phyloP scores from a whole-genome alignment of 2,329 filamentous ascomycete species.

The Colletotrichum ledebouriae region DNA sequence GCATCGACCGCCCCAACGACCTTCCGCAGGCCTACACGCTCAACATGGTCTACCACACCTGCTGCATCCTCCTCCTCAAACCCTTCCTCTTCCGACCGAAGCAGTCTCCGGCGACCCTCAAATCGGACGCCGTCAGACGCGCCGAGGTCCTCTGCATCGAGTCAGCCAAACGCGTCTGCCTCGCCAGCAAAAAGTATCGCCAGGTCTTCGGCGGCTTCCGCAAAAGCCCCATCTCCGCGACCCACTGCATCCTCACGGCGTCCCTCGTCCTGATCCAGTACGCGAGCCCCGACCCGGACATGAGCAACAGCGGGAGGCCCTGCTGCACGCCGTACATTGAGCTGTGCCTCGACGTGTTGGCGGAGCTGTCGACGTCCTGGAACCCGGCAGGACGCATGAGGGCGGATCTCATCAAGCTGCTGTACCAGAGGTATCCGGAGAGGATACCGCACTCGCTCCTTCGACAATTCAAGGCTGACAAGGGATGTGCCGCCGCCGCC shows the following conservation, averaged over 20 bases:
- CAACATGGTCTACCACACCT: constrained; percentile 53
- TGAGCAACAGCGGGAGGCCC: constrained; percentile 28
- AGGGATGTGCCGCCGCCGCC: background rate
- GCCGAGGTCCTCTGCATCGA: constrained; percentile 42
- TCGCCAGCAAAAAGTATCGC: constrained; percentile 50
- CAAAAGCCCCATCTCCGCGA: constrained; percentile 51
- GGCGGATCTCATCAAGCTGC: constrained; percentile 29
- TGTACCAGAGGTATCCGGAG: constrained; percentile 38
- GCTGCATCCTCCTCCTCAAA: constrained; percentile 50
- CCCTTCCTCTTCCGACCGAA: constrained; percentile 44
- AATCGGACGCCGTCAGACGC: constrained; percentile 16
- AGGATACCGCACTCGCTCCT: constrained; percentile 35
- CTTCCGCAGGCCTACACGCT: constrained; percentile 50
- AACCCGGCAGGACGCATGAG: constrained; percentile 30
- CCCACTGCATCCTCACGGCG: constrained; percentile 52
- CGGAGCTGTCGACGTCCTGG: constrained; percentile 34
- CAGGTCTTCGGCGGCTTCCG: constrained; percentile 52
- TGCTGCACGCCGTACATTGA: constrained; percentile 39
- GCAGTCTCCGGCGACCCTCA: background rate
- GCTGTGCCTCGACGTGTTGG: constrained; percentile 33
- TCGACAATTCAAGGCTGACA: constrained; percentile 9
- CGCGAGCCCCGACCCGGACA: constrained; percentile 34
- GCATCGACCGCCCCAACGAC: constrained; percentile 46
- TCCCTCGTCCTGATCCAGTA: constrained; percentile 46
- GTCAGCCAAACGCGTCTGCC: constrained; percentile 46